phyloP scores from a whole-genome alignment of 202 grass and related monocot genomes.

The Schoenoplectus tabernaemontani region DNA sequence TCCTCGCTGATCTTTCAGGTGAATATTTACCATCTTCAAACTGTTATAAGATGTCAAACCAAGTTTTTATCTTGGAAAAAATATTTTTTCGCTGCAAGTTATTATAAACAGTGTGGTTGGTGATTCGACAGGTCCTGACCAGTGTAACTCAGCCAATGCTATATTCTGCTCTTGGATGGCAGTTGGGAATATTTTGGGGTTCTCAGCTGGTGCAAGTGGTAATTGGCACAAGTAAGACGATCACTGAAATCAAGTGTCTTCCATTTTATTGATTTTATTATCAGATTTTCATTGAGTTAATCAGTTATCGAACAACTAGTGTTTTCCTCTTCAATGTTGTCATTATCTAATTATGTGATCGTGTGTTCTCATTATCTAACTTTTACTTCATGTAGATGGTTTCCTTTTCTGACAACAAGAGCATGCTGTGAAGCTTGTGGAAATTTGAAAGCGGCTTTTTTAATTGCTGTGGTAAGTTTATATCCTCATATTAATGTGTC shows the following conservation, averaged over 20 bases:
- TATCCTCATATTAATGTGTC: background rate
- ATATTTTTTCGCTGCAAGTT: background rate
- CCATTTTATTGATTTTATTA: background rate
- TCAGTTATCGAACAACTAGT: background rate
- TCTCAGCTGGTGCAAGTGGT: slow-evolving; percentile 74
- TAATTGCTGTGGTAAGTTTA: slow-evolving; percentile 92
- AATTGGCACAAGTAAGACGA: slow-evolving; percentile 76
- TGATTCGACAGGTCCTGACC: slow-evolving; percentile 53
- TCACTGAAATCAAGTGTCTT: background rate
- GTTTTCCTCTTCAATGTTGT: background rate
- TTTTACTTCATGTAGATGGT: slow-evolving; percentile 63
- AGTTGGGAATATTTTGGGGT: slow-evolving; percentile 86
- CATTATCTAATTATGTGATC: slow-evolving; percentile 3
- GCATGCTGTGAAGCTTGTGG: slow-evolving; percentile 94
- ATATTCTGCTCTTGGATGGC: slow-evolving; percentile 99
- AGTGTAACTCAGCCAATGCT: slow-evolving; percentile 90
- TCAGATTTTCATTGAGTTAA: background rate
- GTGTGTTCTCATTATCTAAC: slow-evolving; percentile 15
- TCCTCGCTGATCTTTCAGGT: slow-evolving; percentile 96
- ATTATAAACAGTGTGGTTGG: background rate
- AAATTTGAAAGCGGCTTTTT: slow-evolving; percentile 96
- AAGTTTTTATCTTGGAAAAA: slow-evolving; percentile 1
- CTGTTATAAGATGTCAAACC: background rate
- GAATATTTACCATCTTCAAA: slow-evolving; percentile 20
- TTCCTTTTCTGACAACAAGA: slow-evolving; percentile 85